Conservation (phyloP, 257 asterid genomes). For the Ophiorrhiza pumila region DNA sequence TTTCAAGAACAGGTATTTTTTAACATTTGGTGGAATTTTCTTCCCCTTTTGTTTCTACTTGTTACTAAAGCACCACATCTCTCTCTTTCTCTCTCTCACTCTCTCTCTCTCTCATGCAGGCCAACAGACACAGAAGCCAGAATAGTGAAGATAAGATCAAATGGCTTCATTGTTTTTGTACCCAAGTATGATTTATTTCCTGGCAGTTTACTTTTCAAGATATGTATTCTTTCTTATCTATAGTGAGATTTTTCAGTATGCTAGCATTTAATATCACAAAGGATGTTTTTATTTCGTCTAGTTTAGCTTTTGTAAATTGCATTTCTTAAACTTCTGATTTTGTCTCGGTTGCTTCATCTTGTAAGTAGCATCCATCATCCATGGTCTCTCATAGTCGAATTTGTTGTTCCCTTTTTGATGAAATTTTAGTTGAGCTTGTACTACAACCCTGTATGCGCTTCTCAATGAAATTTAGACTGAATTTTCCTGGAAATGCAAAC, state of each 20-base stretch:
- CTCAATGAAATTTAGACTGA: neutral
- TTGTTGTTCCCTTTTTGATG: neutral
- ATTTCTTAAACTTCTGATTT: neutral
- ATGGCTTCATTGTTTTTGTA: constrained; percentile 91
- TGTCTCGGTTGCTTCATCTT: neutral
- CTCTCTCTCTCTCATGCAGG: constrained; percentile 41
- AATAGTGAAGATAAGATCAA: constrained; percentile 81
- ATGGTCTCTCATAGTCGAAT: neutral
- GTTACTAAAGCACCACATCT: neutral
- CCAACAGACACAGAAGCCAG: constrained; percentile 96
- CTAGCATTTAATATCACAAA: neutral
- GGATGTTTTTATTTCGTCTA: neutral
- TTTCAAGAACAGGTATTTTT: constrained; percentile 73
- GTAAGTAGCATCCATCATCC: neutral
- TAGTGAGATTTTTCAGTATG: neutral
- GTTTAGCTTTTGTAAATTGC: neutral
- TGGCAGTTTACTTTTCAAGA: neutral
- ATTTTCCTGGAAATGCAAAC: neutral
- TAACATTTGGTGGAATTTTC: neutral
- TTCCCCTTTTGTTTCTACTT: neutral
- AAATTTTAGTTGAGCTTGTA: neutral
- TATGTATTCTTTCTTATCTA: neutral
- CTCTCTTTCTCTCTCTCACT: constrained; percentile 10
- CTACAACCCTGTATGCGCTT: neutral
- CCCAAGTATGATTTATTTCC: constrained; percentile 59